Evolutionary conservation across 768 basidiomycete genomes (phyloP).

Genomic region (Auricularia sp.): DNA sequence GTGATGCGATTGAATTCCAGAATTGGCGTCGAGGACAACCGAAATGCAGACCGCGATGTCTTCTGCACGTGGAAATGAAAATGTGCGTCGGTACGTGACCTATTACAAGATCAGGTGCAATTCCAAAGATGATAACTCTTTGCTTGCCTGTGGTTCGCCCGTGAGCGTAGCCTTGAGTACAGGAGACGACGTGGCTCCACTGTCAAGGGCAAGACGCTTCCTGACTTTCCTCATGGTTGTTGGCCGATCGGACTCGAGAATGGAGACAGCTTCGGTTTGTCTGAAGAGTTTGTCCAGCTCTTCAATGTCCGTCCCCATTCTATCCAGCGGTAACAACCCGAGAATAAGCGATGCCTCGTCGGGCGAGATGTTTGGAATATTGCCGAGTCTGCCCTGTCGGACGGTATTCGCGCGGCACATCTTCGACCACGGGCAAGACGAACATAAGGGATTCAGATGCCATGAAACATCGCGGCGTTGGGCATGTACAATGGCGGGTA

Average conservation of each 20-base stretch:
- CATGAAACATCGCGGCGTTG: slow-evolving; percentile 29
- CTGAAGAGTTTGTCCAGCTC: slow-evolving; percentile 31
- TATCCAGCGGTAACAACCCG: slow-evolving; percentile 25
- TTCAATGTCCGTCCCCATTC: slow-evolving; percentile 34
- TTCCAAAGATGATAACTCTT: background rate
- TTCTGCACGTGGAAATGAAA: slow-evolving; percentile 34
- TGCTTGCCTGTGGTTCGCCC: slow-evolving; percentile 23
- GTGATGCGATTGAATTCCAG: background rate
- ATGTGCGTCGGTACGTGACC: slow-evolving; percentile 34
- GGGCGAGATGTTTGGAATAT: slow-evolving; percentile 39
- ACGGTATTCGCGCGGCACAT: slow-evolving; percentile 28
- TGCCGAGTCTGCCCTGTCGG: slow-evolving; percentile 30
- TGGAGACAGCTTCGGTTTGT: slow-evolving; percentile 19
- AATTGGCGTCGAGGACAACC: slow-evolving; percentile 31
- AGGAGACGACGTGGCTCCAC: slow-evolving; percentile 15
- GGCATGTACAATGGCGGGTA: slow-evolving; percentile 30
- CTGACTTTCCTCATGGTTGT: slow-evolving; percentile 30
- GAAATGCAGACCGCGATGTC: slow-evolving; percentile 37
- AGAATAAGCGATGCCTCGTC: slow-evolving; percentile 32
- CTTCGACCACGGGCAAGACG: slow-evolving; percentile 30
- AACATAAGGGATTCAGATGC: slow-evolving; percentile 42
- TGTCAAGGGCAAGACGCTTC: slow-evolving; percentile 30
- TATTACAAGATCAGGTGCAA: slow-evolving; percentile 10
- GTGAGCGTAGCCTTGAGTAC: slow-evolving; percentile 30
- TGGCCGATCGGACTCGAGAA: slow-evolving; percentile 23